A percentile compares a stretch with the other conserved stretches of the same genome.
Conservation (phyloP, 257 asterid species). For the Sherardia arvensis region DNA sequence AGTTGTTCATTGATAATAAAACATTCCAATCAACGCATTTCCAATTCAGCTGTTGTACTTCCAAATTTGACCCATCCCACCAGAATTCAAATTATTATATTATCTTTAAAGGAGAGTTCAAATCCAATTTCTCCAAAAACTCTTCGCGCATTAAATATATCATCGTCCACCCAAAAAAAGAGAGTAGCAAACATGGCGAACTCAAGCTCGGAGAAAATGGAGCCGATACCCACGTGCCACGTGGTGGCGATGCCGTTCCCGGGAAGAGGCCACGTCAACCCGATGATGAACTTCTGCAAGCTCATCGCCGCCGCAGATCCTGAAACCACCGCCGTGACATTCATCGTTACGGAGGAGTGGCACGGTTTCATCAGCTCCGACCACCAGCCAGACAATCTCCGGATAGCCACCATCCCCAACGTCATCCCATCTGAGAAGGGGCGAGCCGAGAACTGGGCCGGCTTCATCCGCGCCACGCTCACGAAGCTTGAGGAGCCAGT, state of each 20-base stretch:
- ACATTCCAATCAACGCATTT: not conserved
- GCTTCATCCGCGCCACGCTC: slow-evolving; percentile 20
- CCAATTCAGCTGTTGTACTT: too few species aligned
- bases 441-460: slow-evolving; percentile 27
- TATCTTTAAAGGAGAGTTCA: too few species aligned
- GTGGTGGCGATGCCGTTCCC: slow-evolving; percentile 72
- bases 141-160: too few species aligned
- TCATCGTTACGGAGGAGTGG: slow-evolving; percentile 47
- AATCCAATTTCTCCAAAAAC: too few species aligned
- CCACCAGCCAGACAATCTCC: slow-evolving; percentile 23
- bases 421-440: slow-evolving; percentile 45
- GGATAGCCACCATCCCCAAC: slow-evolving; percentile 40
- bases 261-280: slow-evolving; percentile 81
- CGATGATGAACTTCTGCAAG: slow-evolving; percentile 28
- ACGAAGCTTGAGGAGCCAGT: slow-evolving; percentile 41
- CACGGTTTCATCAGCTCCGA: slow-evolving; percentile 26
- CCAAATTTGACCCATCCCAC: too few species aligned
- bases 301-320: slow-evolving; percentile 22
- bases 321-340: slow-evolving; percentile 17
- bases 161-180: not conserved
- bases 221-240: slow-evolving; percentile 22
- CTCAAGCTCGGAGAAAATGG: not conserved
- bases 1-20: not conserved
- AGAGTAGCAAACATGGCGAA: not conserved
- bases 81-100: not conserved